Evolutionary conservation across 2,329 filamentous ascomycete species (phyloP), one percentile per base, ranked within the genome.

Genomic region (Fusarium pseudonygamai): DNA sequence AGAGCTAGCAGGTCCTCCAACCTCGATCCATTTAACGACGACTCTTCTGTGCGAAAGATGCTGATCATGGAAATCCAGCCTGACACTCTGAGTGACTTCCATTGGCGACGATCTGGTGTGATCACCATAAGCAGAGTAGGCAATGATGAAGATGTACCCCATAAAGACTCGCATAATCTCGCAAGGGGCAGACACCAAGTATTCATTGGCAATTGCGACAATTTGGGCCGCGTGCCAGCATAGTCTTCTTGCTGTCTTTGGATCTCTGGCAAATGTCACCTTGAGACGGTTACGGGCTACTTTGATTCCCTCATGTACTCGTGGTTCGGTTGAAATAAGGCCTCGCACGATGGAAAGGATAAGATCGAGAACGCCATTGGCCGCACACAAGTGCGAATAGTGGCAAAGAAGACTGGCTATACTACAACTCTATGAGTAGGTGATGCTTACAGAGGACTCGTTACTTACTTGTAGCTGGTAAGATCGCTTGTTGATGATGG

Each of bases 111-210:
- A 3, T 62, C 20, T 20, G 3, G 22, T 20, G 12, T 45, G 60
- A 22, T 42, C 28, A 1, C 60, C 60, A 12, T 62, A 59, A 4
- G 52, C 26, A 1, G 60, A 58, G 8, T 62, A 62, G 3, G 60
- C 50, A 14, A 58, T 62, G 10, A 62, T 58, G 13, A 62, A 58
- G 5, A 62, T 59, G 14, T 58, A 62, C 3, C 60, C 60, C 60
- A 62, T 62, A 20, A 62, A 62, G 1, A 62, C 60, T 4, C 60
- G 22, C 60, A 62, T 62, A 22, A 62, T 62, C 16, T 62, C 60
- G 52, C 60, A 62, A 18, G 60, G 60, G 0, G 60, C 60, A 34
- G 60, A 62, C 5, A 62, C 60, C 16, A 62, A 9, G 5, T 62
- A 62, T 1, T 62, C 60, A 14, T 62, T 59, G 5, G 60, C 60